Conservation (phyloP, 345 rosid species). For the Pistacia atlantica region DNA sequence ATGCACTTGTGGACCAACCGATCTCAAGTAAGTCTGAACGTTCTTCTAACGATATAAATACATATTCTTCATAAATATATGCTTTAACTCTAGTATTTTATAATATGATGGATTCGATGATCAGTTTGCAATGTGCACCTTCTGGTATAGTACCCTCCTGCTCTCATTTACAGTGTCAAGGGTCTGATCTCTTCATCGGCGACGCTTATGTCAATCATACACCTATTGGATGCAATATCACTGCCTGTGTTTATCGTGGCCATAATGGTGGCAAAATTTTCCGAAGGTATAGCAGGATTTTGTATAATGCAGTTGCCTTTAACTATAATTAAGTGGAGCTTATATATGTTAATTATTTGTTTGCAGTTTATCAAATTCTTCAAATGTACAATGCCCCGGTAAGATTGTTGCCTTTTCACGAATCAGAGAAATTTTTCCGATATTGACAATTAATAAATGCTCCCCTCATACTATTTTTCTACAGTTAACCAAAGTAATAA, state of each 20-base stretch:
- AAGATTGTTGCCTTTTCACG: not conserved
- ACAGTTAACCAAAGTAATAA: conserved; percentile 8
- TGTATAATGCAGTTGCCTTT: too few relatives aligned
- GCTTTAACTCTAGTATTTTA: not conserved
- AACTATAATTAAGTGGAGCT: too few relatives aligned
- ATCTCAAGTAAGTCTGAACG: conserved; percentile 19
- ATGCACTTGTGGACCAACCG: conserved; percentile 24
- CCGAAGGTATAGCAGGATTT: conserved; percentile 14
- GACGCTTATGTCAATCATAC: not conserved
- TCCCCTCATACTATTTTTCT: too few relatives aligned
- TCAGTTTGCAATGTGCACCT: conserved; percentile 26
- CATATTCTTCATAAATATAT: not conserved
- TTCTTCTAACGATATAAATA: too few relatives aligned
- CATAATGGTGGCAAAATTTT: conserved; percentile 28
- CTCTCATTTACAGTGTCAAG: conserved; percentile 29
- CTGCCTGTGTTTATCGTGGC: conserved; percentile 27
- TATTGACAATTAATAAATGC: too few relatives aligned
- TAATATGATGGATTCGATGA: not conserved
- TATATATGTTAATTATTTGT: not conserved
- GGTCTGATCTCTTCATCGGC: conserved; percentile 27
- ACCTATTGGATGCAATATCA: conserved; percentile 22
- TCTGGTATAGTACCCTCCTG: conserved; percentile 17
- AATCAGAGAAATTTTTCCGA: too few relatives aligned
- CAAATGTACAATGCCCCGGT: conserved; percentile 19
- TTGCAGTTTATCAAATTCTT: conserved; percentile 25